Conservation (phyloP, 805 yeast species). For the Maudiozyma turicensis region DNA sequence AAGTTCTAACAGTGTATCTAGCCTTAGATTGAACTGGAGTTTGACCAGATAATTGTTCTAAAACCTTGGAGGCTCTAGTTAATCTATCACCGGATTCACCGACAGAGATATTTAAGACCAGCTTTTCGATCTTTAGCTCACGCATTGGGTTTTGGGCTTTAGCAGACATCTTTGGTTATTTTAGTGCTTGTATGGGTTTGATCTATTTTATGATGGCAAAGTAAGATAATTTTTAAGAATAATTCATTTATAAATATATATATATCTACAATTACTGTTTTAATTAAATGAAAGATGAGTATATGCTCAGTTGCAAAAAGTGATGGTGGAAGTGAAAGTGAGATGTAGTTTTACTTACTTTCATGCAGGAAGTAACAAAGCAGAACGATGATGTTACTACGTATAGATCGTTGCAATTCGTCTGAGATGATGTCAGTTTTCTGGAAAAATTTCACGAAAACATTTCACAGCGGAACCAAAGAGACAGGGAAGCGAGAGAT, state of each 20-base stretch:
- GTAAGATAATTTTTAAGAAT: background rate
- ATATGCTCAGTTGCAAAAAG: too few relatives aligned
- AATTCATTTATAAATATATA: background rate
- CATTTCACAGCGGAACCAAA: too few relatives aligned
- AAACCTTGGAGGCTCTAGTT: constrained; percentile 99
- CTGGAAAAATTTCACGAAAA: too few relatives aligned
- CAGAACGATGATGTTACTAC: too few relatives aligned
- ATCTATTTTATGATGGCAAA: constrained; percentile 1
- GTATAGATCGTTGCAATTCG: too few relatives aligned
- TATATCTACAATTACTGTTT: background rate
- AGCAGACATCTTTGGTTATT: constrained; percentile 36
- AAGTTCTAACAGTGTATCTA: constrained; percentile 99
- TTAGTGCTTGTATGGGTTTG: background rate
- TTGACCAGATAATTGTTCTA: constrained; percentile 99
- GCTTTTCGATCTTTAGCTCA: constrained; percentile 97
- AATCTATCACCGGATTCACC: constrained; percentile 99
- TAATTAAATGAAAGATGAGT: too few relatives aligned
- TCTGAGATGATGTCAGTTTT: too few relatives aligned
- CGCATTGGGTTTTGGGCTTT: constrained; percentile 91
- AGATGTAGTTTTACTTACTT: too few relatives aligned
- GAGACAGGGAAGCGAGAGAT: too few relatives aligned
- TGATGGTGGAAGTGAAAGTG: too few relatives aligned
- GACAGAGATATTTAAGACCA: constrained; percentile 99
- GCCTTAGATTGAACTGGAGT: constrained; percentile 99
- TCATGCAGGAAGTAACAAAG: too few relatives aligned